A percentile compares a stretch with the other conserved stretches of the same genome.
Evolutionary conservation across 768 basidiomycete genomes (phyloP).

Genomic region (Leccinum boreale): DNA sequence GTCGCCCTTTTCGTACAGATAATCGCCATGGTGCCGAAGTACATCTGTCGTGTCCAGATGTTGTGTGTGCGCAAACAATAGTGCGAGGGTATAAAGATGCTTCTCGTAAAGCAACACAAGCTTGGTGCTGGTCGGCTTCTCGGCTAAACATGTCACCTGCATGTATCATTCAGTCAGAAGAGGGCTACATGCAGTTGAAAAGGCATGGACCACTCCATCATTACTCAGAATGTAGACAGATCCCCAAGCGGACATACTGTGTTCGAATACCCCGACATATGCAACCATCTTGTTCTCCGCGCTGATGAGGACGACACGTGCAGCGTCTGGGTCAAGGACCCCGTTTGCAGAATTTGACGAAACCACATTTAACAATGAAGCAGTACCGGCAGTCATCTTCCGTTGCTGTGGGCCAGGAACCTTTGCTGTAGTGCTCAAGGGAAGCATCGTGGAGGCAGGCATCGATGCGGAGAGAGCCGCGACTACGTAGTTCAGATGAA

Average conservation of each 20-base stretch:
- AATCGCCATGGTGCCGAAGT: conserved; percentile 86
- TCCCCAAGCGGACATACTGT: conserved; percentile 83
- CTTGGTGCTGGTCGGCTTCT: conserved; percentile 81
- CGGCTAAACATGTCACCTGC: conserved; percentile 64
- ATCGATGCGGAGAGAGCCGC: conserved; percentile 85
- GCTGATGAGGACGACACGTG: conserved; percentile 84
- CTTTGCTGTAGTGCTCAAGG: conserved; percentile 59
- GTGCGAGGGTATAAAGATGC: conserved; percentile 73
- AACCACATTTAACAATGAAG: background rate
- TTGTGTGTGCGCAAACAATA: conserved; percentile 80
- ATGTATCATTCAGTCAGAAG: background rate
- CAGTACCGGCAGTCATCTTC: conserved; percentile 17
- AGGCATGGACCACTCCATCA: conserved; percentile 64
- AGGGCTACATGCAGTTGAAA: background rate
- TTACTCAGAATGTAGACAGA: conserved; percentile 75
- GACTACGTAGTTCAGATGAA: conserved; percentile 78
- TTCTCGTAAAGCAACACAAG: conserved; percentile 82
- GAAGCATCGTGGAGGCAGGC: conserved; percentile 49
- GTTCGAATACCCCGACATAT: conserved; percentile 75
- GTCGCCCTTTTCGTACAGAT: conserved; percentile 86
- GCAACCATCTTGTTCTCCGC: conserved; percentile 89
- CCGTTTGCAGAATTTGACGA: conserved; percentile 37
- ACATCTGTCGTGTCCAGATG: conserved; percentile 85
- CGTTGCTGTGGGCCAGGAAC: conserved; percentile 17
- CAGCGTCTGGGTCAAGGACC: conserved; percentile 52